These are phyloP conservation scores for Aspergillus amoenus DNA, from an alignment of 2,329 filamentous ascomycete genomes.

Conservation along the genomic window DNA sequence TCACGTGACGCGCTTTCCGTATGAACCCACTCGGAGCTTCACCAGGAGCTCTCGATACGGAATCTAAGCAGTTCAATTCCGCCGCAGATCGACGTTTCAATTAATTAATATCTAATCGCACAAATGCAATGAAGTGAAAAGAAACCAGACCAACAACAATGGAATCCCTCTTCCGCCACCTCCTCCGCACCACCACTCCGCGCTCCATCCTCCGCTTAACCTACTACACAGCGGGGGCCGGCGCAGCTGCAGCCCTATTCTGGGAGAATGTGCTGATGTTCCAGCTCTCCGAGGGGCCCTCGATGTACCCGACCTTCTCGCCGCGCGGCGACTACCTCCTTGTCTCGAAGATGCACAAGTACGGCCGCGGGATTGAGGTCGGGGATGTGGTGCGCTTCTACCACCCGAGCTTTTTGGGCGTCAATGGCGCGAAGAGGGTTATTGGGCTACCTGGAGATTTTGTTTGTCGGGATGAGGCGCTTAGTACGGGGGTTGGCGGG, in stretches of 20 bases:
- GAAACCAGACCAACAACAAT: constrained; percentile 17
- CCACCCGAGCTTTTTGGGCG: constrained; percentile 66
- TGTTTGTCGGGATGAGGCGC: constrained; percentile 46
- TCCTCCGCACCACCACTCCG: constrained; percentile 20
- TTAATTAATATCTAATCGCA: background rate
- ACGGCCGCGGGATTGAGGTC: constrained; percentile 67
- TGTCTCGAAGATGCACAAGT: constrained; percentile 65
- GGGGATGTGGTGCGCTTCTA: constrained; percentile 81
- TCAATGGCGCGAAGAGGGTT: constrained; percentile 74
- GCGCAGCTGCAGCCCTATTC: constrained; percentile 38
- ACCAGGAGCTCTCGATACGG: background rate
- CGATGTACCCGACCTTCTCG: constrained; percentile 84
- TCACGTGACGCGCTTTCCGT: background rate
- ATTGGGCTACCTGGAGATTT: constrained; percentile 67
- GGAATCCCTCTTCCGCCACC: constrained; percentile 30
- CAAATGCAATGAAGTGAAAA: background rate
- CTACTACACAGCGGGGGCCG: constrained; percentile 33
- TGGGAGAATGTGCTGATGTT: constrained; percentile 62
- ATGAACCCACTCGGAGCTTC: constrained; percentile 8
- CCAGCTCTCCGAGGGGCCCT: constrained; percentile 66
- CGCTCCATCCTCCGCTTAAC: background rate
- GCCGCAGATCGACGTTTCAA: too few relatives aligned
- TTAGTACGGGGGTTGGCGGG: constrained; percentile 32
- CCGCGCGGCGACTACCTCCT: constrained; percentile 67
- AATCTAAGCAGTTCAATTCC: too few relatives aligned